Base-by-base conservation (phyloP, 2,329 filamentous ascomycete species). In the Neobulgaria alba region DNA sequence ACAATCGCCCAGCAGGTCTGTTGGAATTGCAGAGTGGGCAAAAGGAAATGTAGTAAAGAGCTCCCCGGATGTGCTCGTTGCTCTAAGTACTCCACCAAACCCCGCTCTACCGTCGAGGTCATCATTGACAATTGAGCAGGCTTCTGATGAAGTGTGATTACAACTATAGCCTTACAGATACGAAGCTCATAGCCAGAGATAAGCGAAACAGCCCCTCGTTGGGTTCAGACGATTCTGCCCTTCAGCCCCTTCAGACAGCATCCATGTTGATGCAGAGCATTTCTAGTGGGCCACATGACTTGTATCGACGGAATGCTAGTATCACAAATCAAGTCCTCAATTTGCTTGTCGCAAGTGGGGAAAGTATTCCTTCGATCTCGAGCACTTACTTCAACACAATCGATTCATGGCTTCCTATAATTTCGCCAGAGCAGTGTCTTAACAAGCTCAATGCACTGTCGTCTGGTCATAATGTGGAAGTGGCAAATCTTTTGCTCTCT, bases 81-180 rank as follows among this genome's bases (percentile, higher is more conserved):
- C 36, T 33, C 42, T 10, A 52, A 48, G 50, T 50, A 14, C 30
- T 45, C 43, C 12, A 7, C 14, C 15, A n/a, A n/a, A n/a, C n/a
- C n/a, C n/a, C n/a, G n/a, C n/a, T n/a, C n/a, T n/a, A n/a, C n/a
- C n/a, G n/a, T n/a, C n/a, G n/a, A n/a, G n/a, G n/a, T n/a, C n/a
- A n/a, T n/a, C n/a, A n/a, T n/a, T n/a, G n/a, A n/a, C n/a, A n/a
- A n/a, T n/a, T n/a, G n/a, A n/a, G n/a, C 17, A 52, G 50, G 33
- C 39, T 52, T 3, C 38, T 52, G 14, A 14, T 51, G 32, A 45
- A 46, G 14, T 52, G 50, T 36, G 42, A 51, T n/a, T 52, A 52
- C 30, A 41, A 49, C 19, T 49, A 42, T 37, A 36, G 19, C 29
- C 20, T 19, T 5, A 29, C 36, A 18, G 42, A 36, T 15, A 10